Base-by-base conservation (phyloP, 2,329 filamentous ascomycete genomes). In the Ciborinia camelliae region DNA sequence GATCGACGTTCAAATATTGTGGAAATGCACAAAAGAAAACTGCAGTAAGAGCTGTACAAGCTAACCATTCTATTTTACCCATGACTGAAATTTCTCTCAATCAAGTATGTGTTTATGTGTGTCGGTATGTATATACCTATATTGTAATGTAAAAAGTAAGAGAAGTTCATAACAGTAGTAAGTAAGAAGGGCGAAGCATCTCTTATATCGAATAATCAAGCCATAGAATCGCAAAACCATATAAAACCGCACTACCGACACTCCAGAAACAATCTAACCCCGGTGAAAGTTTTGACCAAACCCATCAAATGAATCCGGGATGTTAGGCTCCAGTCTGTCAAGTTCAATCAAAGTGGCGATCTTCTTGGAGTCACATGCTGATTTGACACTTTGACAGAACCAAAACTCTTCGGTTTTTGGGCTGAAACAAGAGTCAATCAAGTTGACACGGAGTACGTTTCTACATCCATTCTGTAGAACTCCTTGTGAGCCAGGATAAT, bases 361-460 rank as follows among this genome's bases (percentile, higher is more conserved):
- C 10, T 18, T 28, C 58, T 61, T 47, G 58, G 58, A n/a, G 23
- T 52, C 58, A 61, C 58, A 61, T 61, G 58, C 47, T 28, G 4
- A n/a, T 30, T 43, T 30, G 26, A 57, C 37, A 37, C 53, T 32
- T 57, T 57, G 26, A 57, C 37, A 30, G 12, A 9, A 30, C 9
- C 37, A 57, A 57, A 57, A 57, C 37, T 57, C 26, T 43, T 57
- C 30, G 53, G 18, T 28, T 30, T 43, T 41, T 43, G 28, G 30
- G 37, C 37, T 43, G 53, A 57, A 57, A 57, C 53, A 32, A 23
- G 53, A 57, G 12, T 43, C 53, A 41, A 43, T 43, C 53, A 41
- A 43, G 39, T 23, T 41, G 39, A 30, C 26, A 57, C 30, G 53
- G 37, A 39, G 39, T 57, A 9, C 12, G 37, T 30, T 43, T 57